Conservation (phyloP, 1,284 basidiomycete species). For the Uromyces viciae-fabae region DNA sequence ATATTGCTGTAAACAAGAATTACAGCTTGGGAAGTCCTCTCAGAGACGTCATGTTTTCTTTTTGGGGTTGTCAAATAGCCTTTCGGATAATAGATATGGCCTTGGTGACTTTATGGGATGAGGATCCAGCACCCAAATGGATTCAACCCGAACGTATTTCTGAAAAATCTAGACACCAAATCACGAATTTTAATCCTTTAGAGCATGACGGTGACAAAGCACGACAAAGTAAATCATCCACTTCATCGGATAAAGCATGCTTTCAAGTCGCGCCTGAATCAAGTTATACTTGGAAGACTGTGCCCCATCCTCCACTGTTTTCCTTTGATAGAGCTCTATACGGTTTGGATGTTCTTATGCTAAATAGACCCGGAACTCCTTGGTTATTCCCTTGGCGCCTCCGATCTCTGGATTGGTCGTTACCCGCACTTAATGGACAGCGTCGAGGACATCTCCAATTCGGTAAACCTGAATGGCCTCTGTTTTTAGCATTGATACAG, state of each 20-base stretch:
- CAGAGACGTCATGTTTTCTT: slow-evolving; percentile 33
- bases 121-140: slow-evolving; percentile 22
- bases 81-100: slow-evolving; percentile 31
- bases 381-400: slow-evolving; percentile 40
- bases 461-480: slow-evolving; percentile 36
- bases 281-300: slow-evolving; percentile 8
- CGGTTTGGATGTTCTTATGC: slow-evolving; percentile 23
- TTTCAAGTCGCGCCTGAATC: not conserved
- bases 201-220: not conserved
- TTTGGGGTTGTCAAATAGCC: slow-evolving; percentile 21
- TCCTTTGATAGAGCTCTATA: slow-evolving; percentile 27
- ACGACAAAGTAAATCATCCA: not conserved
- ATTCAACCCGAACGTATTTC: not conserved
- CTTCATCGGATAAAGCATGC: not conserved
- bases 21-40: slow-evolving; percentile 37
- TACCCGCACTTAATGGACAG: slow-evolving; percentile 21
- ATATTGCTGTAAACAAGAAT: slow-evolving; percentile 21
- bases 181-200: not conserved
- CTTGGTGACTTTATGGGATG: slow-evolving; percentile 33
- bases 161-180: not conserved
- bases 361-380: slow-evolving; percentile 37
- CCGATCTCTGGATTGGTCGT: slow-evolving; percentile 29
- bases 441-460: slow-evolving; percentile 1
- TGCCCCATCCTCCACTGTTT: slow-evolving; percentile 24
- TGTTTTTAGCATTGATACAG: slow-evolving; percentile 21